Evolutionary conservation across 768 basidiomycete genomes (phyloP).

Genomic region (Russula foetens): DNA sequence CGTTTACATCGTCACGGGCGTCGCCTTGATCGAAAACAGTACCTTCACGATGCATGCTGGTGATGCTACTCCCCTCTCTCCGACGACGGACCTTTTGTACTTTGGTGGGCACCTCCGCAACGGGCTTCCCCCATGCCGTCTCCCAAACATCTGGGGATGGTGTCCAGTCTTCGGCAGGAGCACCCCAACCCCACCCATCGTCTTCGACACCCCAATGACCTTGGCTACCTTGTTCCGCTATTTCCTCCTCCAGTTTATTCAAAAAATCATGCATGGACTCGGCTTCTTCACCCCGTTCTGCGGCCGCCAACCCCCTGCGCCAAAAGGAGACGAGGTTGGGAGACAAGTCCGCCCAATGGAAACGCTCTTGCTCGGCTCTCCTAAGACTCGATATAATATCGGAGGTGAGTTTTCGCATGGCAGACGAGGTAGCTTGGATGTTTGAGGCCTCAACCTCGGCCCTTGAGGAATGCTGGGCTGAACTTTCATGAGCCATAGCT

Average conservation of each 20-base stretch:
- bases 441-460: constrained; percentile 14
- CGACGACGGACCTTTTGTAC: background rate
- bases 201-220: constrained; percentile 2
- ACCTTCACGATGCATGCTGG: constrained; percentile 12
- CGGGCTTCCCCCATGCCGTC: constrained; percentile 2
- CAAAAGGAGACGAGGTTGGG: constrained; percentile 16
- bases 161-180: constrained; percentile 14
- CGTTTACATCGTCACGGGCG: background rate
- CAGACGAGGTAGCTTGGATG: constrained; percentile 11
- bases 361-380: constrained; percentile 10
- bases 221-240: background rate
- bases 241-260: constrained; percentile 13
- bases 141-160: constrained; percentile 12
- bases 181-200: constrained; percentile 15
- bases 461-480: constrained; percentile 20
- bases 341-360: constrained; percentile 15
- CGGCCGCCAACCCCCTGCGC: constrained; percentile 15
- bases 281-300: constrained; percentile 17
- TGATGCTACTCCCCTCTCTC: constrained; percentile 8
- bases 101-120: background rate
- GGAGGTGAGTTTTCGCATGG: background rate
- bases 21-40: background rate
- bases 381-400: background rate
- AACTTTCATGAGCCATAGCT: constrained; percentile 29
- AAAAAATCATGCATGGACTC: constrained; percentile 18